phyloP scores from a whole-genome alignment of 108 stramenopile species.

The Cyclotella atomus region DNA sequence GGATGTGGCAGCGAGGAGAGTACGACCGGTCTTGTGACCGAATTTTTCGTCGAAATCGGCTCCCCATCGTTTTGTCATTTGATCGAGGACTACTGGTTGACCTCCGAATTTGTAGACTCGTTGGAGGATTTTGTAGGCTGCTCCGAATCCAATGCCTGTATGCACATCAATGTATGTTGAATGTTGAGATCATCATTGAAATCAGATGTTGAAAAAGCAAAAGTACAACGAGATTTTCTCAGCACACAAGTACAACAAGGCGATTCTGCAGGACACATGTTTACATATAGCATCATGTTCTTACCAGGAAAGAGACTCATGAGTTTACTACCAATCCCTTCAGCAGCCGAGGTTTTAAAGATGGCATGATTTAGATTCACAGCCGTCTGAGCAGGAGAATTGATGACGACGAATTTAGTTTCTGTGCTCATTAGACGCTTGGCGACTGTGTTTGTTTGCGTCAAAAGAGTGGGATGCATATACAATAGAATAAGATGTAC shows the following conservation, averaged over 20 bases:
- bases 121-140: slow-evolving; percentile 84
- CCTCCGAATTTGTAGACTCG: slow-evolving; percentile 85
- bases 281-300: too few relatives aligned
- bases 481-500: too few relatives aligned
- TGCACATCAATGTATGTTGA: too few relatives aligned
- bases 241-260: too few relatives aligned
- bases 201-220: too few relatives aligned
- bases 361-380: slow-evolving; percentile 60
- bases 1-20: slow-evolving; percentile 65
- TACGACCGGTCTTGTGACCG: slow-evolving; percentile 67
- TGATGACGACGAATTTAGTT: slow-evolving; percentile 43
- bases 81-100: slow-evolving; percentile 71
- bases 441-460: too few relatives aligned
- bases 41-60: slow-evolving; percentile 57
- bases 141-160: slow-evolving; percentile 79
- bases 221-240: too few relatives aligned
- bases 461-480: not conserved
- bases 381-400: slow-evolving; percentile 45
- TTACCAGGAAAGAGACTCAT: slow-evolving; percentile 77
- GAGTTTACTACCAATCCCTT: slow-evolving; percentile 47
- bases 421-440: slow-evolving; percentile 64
- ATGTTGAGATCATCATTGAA: too few relatives aligned
- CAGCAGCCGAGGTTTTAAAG: slow-evolving; percentile 56
- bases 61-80: slow-evolving; percentile 59
- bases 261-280: too few relatives aligned